Evolutionary conservation across 352 stramenopile genomes (phyloP).

Genomic region (Ophiocytium majus): DNA sequence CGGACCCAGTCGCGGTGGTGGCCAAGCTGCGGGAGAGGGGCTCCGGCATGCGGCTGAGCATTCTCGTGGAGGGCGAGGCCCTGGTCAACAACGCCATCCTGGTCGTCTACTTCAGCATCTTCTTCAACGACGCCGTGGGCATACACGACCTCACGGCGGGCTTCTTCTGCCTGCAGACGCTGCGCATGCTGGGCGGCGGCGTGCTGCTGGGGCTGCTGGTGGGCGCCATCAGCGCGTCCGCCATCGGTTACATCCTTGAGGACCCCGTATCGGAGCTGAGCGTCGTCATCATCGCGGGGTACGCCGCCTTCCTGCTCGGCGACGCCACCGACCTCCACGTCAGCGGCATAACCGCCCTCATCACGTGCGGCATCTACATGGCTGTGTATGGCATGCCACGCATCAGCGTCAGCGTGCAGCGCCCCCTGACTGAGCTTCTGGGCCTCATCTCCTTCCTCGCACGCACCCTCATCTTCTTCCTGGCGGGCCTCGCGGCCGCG

Average conservation of each 20-base stretch:
- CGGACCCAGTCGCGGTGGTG: constrained; percentile 64
- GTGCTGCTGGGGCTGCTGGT: constrained; percentile 30
- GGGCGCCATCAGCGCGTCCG: constrained; percentile 51
- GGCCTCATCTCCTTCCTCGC: constrained; percentile 50
- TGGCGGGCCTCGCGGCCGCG: constrained; percentile 53
- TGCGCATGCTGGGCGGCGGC: constrained; percentile 30
- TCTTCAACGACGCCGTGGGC: constrained; percentile 52
- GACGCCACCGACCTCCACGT: constrained; percentile 58
- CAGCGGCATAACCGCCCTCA: constrained; percentile 12
- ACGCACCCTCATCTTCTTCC: constrained; percentile 61
- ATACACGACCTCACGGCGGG: neutral
- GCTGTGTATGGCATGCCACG: constrained; percentile 45
- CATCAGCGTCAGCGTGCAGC: constrained; percentile 42
- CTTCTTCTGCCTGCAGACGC: constrained; percentile 18
- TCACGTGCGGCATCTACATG: constrained; percentile 49
- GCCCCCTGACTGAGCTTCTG: constrained; percentile 54
- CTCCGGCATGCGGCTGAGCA: constrained; percentile 56
- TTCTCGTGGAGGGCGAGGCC: constrained; percentile 63
- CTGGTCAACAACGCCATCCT: constrained; percentile 67
- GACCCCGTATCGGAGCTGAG: constrained; percentile 63
- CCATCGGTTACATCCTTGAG: constrained; percentile 60
- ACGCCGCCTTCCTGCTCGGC: constrained; percentile 59
- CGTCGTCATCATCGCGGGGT: constrained; percentile 59
- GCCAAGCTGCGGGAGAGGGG: constrained; percentile 58
- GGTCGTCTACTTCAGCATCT: constrained; percentile 65